Percentiles rank a stretch among this genome's conserved stretches.
Conservation (phyloP, 139 green algal species). For the Desmodesmus armatus region DNA sequence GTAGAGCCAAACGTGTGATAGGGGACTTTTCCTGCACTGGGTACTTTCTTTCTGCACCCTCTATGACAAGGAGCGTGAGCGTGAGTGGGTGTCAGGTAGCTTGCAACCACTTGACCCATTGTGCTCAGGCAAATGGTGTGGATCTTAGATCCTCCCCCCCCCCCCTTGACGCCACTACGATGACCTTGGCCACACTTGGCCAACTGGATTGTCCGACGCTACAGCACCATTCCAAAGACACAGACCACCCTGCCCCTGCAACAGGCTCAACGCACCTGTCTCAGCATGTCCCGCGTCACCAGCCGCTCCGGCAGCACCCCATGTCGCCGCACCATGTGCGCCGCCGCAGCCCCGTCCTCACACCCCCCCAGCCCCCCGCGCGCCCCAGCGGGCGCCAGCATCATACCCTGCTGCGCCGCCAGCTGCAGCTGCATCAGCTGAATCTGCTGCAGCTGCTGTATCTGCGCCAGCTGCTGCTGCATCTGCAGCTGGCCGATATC, state of each 20-base stretch:
- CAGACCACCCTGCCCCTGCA: background rate
- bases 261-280: constrained; percentile 40
- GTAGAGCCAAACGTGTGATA: no score
- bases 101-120: no score
- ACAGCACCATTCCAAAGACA: background rate
- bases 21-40: no score
- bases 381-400: background rate
- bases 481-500: constrained; percentile 35
- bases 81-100: background rate
- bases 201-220: no score
- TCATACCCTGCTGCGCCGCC: background rate
- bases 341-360: background rate
- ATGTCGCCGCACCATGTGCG: constrained; percentile 45
- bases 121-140: no score
- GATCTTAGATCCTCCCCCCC: no score
- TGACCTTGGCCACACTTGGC: no score
- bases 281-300: constrained; percentile 39
- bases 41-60: no score
- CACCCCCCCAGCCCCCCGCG: background rate
- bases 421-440: constrained; percentile 43
- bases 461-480: constrained; percentile 32
- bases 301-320: constrained; percentile 35
- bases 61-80: background rate
- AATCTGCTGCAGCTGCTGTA: constrained; percentile 39
- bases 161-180: no score